Conservation (phyloP, 768 basidiomycete genomes). For the Chalciporus chontae region DNA sequence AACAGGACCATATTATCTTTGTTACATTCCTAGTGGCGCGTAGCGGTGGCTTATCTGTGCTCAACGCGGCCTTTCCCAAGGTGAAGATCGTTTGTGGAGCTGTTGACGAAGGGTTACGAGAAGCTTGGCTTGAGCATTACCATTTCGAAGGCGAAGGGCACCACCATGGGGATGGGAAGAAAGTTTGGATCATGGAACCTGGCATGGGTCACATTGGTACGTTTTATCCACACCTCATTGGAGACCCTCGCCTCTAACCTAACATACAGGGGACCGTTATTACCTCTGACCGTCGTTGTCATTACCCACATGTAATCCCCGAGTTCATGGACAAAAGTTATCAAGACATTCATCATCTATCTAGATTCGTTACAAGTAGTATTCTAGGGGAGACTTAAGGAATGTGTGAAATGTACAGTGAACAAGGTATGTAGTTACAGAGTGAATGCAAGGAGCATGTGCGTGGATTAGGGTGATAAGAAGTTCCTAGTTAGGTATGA, state of each 20-base stretch:
- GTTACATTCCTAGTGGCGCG: slow-evolving; percentile 85
- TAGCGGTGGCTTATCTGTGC: slow-evolving; percentile 72
- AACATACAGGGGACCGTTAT: slow-evolving; percentile 38
- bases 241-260: slow-evolving; percentile 2
- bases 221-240: slow-evolving; percentile 10
- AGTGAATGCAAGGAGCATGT: slow-evolving; percentile 3
- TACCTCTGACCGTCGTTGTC: slow-evolving; percentile 27
- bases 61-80: slow-evolving; percentile 79
- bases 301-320: not conserved
- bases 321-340: not conserved
- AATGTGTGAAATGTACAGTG: slow-evolving; percentile 17
- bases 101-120: slow-evolving; percentile 73
- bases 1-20: slow-evolving; percentile 81
- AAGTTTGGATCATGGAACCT: slow-evolving; percentile 82
- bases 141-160: slow-evolving; percentile 41
- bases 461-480: slow-evolving; percentile 1
- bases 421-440: slow-evolving; percentile 3
- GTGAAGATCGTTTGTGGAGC: slow-evolving; percentile 85
- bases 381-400: slow-evolving; percentile 8
- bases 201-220: slow-evolving; percentile 87
- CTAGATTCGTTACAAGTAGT: slow-evolving; percentile 1
- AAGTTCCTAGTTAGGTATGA: not conserved
- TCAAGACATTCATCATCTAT: slow-evolving; percentile 6
- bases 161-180: slow-evolving; percentile 48
- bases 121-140: slow-evolving; percentile 65